Evolutionary conservation across 371 early-diverging fungal species (phyloP).

Genomic region (Mortierella sp.): DNA sequence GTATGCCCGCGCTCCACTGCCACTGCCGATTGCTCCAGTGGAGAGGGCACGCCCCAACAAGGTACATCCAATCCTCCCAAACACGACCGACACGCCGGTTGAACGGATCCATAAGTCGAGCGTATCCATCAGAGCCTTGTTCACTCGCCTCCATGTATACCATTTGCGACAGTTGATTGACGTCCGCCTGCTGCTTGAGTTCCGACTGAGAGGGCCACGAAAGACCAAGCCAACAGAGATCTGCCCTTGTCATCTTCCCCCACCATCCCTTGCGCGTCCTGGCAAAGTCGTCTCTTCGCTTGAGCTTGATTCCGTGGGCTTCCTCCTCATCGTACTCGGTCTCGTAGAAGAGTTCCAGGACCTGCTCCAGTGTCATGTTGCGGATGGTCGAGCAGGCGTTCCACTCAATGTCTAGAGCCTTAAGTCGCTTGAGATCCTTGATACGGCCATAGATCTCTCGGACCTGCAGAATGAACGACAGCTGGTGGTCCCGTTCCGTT

Average conservation of each 20-base stretch:
- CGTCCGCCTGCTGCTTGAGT: neutral
- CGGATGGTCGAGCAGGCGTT: neutral
- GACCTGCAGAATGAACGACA: neutral
- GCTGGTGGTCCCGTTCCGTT: neutral
- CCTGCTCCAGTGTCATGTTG: neutral
- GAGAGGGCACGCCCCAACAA: neutral
- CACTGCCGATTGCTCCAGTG: neutral
- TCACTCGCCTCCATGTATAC: no score
- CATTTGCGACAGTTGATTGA: neutral
- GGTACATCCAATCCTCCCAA: conserved; percentile 14
- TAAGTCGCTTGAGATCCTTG: neutral
- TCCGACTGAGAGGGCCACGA: neutral
- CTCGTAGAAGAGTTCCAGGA: neutral
- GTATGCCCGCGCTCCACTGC: neutral
- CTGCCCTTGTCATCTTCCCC: neutral
- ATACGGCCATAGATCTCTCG: conserved; percentile 4
- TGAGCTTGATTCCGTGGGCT: neutral
- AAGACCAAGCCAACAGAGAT: conserved; percentile 7
- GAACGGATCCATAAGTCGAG: neutral
- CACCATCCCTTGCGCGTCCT: neutral
- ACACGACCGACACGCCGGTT: neutral
- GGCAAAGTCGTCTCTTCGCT: neutral
- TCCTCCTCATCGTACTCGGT: conserved; percentile 9
- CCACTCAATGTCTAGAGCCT: conserved; percentile 4
- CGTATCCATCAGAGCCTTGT: neutral